Percentiles rank a stretch among this genome's conserved stretches.
Conservation (phyloP, 306 rosid genomes). For the Dryas octopetala region DNA sequence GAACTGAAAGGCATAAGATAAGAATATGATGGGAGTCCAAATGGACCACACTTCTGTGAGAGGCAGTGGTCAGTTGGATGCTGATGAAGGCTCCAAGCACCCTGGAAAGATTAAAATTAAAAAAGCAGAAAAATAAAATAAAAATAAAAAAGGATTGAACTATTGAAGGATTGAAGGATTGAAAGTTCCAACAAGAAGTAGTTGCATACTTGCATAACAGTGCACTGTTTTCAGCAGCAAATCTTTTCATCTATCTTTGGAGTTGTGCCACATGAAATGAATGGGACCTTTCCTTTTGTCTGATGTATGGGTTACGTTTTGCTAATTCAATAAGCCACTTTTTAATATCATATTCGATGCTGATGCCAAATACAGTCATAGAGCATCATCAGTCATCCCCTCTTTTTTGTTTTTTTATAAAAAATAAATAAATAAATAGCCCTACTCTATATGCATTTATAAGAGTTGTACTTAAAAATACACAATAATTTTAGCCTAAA, state of each 20-base stretch:
- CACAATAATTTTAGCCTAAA: too few relatives aligned
- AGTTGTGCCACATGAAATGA: neutral
- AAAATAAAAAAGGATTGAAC: too few relatives aligned
- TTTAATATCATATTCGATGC: constrained; percentile 9
- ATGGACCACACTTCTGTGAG: constrained; percentile 28
- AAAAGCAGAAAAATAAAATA: too few relatives aligned
- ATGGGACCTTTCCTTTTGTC: neutral
- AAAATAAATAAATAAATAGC: too few relatives aligned
- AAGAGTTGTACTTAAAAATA: too few relatives aligned
- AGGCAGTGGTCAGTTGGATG: neutral
- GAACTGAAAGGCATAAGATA: neutral
- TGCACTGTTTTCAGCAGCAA: neutral
- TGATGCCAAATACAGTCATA: neutral
- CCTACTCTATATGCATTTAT: too few relatives aligned
- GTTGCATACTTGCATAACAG: neutral
- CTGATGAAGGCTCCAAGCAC: too few relatives aligned
- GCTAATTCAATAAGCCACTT: neutral
- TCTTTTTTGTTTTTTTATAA: too few relatives aligned
- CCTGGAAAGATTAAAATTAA: too few relatives aligned
- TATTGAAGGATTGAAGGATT: neutral
- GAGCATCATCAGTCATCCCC: neutral
- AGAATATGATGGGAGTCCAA: constrained; percentile 21
- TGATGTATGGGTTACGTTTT: neutral
- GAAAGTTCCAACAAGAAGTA: neutral
- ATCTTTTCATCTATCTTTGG: neutral